Conservation (phyloP, 306 rosid species). For the Sicyos edulis region DNA sequence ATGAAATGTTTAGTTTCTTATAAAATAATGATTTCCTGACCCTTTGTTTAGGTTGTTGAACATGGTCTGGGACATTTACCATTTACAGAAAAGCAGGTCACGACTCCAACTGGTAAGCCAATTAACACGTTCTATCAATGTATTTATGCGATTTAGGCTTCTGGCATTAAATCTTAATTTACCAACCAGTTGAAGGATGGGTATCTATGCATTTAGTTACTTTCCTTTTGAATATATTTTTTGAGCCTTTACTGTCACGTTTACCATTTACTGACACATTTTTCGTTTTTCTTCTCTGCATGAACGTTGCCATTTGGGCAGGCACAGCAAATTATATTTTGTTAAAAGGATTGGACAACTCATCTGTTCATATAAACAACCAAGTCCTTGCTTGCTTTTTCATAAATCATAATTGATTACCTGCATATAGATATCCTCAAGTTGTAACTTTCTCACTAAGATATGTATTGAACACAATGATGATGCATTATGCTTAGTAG, state of each 20-base stretch:
- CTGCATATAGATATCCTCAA: not conserved
- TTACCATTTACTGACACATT: not conserved
- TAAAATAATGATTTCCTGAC: constrained; percentile 18
- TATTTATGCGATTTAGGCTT: not conserved
- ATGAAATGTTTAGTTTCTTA: too few relatives aligned
- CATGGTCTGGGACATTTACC: constrained; percentile 98
- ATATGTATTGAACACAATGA: not conserved
- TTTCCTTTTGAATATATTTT: not conserved
- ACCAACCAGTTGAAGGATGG: constrained; percentile 1
- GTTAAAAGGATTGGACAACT: not conserved
- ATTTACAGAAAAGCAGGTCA: constrained; percentile 90
- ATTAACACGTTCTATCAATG: constrained; percentile 2
- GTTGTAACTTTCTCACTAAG: not conserved
- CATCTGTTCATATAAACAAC: not conserved
- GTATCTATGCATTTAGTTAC: constrained; percentile 3
- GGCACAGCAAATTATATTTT: not conserved
- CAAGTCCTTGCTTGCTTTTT: not conserved
- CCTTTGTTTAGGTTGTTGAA: constrained; percentile 79
- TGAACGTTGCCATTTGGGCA: not conserved
- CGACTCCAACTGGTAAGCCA: constrained; percentile 85
- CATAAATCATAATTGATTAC: not conserved
- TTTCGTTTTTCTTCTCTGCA: not conserved
- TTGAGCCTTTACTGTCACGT: not conserved
- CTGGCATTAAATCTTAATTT: not conserved
- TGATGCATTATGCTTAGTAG: not conserved